A percentile compares a stretch with the other conserved stretches of the same genome.
Conservation (phyloP, 2,329 filamentous ascomycete species). For the Blastomyces emzantsi region DNA sequence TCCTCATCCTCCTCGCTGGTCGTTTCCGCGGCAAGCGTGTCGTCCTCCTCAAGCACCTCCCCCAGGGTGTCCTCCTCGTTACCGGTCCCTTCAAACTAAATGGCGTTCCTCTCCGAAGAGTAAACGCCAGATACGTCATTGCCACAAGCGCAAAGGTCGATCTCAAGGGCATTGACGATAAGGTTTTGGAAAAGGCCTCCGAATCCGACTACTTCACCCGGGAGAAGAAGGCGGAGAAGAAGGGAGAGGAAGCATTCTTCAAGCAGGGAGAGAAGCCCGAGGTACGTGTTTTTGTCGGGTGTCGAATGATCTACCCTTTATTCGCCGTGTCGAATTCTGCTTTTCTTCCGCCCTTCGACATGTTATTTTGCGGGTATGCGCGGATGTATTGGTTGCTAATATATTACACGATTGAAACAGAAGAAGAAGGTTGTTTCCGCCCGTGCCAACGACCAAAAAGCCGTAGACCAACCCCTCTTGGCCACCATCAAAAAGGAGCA, state of each 20-base stretch:
- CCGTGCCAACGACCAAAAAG: constrained; percentile 96
- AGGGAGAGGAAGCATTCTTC: constrained; percentile 99
- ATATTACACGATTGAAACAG: constrained; percentile 42
- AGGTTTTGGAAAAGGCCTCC: constrained; percentile 70
- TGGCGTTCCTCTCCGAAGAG: constrained; percentile 88
- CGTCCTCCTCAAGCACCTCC: constrained; percentile 94
- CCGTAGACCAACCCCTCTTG: constrained; percentile 91
- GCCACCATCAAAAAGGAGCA: constrained; percentile 98
- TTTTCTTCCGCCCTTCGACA: background rate
- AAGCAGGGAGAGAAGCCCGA: constrained; percentile 97
- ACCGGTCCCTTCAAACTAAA: constrained; percentile 99
- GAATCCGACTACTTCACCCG: constrained; percentile 91
- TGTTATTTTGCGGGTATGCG: constrained; percentile 1
- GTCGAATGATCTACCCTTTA: background rate
- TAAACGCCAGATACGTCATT: constrained; percentile 44
- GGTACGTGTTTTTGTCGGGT: constrained; percentile 51
- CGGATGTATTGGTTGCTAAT: constrained; percentile 8
- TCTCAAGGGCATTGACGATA: constrained; percentile 68
- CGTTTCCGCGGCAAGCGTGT: constrained; percentile 99
- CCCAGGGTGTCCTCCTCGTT: constrained; percentile 96
- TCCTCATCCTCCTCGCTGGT: constrained; percentile 98
- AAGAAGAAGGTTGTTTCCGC: constrained; percentile 94
- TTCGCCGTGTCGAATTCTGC: background rate
- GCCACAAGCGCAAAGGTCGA: constrained; percentile 43
- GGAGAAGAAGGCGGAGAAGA: constrained; percentile 84